Base-by-base conservation (phyloP, 495 filamentous ascomycete species). In the Platismatia glauca region DNA sequence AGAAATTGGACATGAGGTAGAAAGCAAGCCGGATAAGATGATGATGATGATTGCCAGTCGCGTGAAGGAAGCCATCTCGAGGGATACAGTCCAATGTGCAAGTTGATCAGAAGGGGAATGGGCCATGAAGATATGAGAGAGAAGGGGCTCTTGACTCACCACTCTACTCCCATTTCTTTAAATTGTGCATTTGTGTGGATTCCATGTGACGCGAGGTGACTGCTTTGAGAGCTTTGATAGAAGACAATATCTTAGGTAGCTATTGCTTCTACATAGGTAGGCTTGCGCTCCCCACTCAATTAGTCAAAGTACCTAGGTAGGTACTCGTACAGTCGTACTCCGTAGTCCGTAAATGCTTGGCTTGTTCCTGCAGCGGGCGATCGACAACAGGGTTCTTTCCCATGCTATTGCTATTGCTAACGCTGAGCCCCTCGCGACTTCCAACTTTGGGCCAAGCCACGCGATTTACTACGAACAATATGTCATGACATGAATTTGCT, bases 401-500 rank as follows among this genome's bases (percentile, higher is more conserved):
- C 16, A 11, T 3, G 33, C 44, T 43, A 16, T 18, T 57, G 15
- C n/a, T 20, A 5, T n/a, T n/a, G n/a, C n/a, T n/a, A n/a, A n/a
- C 22, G 33, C 11, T 35, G 35, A 37, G n/a, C 35, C 35, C 38
- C 44, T 48, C 44, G 44, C 24, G 46, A 29, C 46, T 50, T 12
- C 4, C 24, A 50, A 27, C 24, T 16, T 18, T 44, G 39, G 33
- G n/a, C 34, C 15, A 24, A 18, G 34, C 27, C 55, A 52, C 39
- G 24, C 27, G 55, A 20, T 11, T 16, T 15, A 13, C 18, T 27
- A n/a, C 48, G n/a, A 56, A 43, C 41, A 62, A 60, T 31, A 70
- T 70, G 74, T 60, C 58, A 78, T 78, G 76, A 69, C 58, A 78
- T 78, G 76, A 69, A 59, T 57, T 62, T 68, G 24, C 63, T 83